Percentiles rank a stretch among this genome's conserved stretches.
These are phyloP conservation scores for Plantago coronopus DNA, from an alignment of 305 asterid species.

Conservation along the genomic window DNA sequence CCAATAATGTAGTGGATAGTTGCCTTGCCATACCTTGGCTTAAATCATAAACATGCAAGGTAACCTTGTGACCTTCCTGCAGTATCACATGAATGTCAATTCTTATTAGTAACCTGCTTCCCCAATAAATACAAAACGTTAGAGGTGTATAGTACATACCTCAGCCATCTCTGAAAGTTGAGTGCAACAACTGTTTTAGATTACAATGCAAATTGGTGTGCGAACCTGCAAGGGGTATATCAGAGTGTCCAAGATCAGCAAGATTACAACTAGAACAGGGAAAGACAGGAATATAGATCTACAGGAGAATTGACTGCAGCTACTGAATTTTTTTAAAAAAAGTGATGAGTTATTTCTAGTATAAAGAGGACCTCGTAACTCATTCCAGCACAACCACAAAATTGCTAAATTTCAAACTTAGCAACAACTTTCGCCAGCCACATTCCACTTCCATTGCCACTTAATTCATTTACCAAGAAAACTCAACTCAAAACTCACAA, in stretches of 20 bases:
- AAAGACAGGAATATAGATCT: no score
- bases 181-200: neutral
- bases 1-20: constrained; percentile 70
- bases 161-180: constrained; percentile 46
- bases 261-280: no score
- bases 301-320: no score
- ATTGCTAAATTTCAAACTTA: no score
- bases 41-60: constrained; percentile 77
- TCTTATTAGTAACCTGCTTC: neutral
- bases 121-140: neutral
- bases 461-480: no score
- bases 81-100: constrained; percentile 12
- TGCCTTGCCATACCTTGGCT: constrained; percentile 96
- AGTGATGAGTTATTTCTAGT: no score
- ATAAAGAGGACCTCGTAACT: no score
- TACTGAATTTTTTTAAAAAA: no score
- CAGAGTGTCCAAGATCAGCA: neutral
- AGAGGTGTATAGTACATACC: constrained; percentile 28
- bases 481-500: no score
- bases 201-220: neutral
- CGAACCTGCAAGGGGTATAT: neutral
- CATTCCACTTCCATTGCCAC: no score
- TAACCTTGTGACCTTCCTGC: constrained; percentile 80
- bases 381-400: no score
- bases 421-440: no score